Evolutionary conservation across 2,329 filamentous ascomycete genomes (phyloP).

Genomic region (Epichloe amarillans): DNA sequence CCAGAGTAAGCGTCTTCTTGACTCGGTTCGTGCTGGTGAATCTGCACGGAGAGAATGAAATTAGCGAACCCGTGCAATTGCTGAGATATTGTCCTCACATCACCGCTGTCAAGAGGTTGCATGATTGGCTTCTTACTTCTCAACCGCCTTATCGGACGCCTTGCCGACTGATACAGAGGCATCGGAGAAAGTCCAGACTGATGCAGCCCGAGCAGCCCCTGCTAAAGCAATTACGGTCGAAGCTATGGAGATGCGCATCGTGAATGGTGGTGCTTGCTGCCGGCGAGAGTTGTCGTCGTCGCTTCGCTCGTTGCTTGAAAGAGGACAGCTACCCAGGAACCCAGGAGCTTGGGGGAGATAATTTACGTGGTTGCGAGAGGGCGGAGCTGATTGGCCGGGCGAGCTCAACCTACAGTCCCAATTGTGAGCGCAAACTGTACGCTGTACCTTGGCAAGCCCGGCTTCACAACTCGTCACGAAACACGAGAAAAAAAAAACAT

Average conservation of each 20-base stretch:
- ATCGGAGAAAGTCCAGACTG: conserved; percentile 63
- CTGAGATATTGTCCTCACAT: neutral
- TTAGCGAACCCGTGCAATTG: neutral
- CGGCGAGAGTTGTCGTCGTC: conserved; percentile 5
- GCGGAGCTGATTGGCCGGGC: conserved; percentile 9
- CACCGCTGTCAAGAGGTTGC: neutral
- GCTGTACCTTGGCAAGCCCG: neutral
- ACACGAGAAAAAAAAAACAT: too few relatives aligned
- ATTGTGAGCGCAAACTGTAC: neutral
- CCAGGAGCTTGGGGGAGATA: conserved; percentile 1
- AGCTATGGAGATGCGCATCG: conserved; percentile 25
- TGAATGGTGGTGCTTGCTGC: conserved; percentile 10
- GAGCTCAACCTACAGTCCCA: neutral
- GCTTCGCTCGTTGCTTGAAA: conserved; percentile 8
- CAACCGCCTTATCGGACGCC: conserved; percentile 47
- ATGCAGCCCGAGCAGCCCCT: conserved; percentile 37
- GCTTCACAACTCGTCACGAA: too few relatives aligned
- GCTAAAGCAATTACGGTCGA: conserved; percentile 32
- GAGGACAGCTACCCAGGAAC: conserved; percentile 16
- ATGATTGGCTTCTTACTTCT: conserved; percentile 41
- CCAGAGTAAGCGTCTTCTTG: conserved; percentile 50
- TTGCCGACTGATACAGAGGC: conserved; percentile 56
- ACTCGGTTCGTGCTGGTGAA: conserved; percentile 47
- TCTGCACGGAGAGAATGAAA: conserved; percentile 23
- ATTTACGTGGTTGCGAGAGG: conserved; percentile 12